A percentile compares a stretch with the other conserved stretches of the same genome.
Conservation (phyloP, 805 yeast species). For the Ogataea salicorniae region DNA sequence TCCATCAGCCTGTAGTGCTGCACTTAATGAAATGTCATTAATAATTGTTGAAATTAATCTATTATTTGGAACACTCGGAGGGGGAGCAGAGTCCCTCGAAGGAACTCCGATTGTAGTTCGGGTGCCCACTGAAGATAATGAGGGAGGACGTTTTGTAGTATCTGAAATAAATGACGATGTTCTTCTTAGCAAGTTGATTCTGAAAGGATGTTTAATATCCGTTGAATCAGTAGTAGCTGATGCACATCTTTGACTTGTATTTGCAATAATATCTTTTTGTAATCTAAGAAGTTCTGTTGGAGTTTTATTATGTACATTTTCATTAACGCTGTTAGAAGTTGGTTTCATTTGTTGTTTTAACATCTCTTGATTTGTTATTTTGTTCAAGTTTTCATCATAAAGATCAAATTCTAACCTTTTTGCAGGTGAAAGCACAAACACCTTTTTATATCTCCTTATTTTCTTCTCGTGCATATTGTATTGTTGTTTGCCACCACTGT, state of each 20-base stretch:
- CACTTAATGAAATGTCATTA: conserved; percentile 34
- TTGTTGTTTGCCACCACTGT: background rate
- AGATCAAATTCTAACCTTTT: background rate
- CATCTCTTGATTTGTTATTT: no score
- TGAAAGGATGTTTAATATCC: background rate
- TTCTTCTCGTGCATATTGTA: no score
- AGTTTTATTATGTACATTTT: no score
- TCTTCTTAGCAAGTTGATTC: background rate
- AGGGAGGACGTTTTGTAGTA: no score
- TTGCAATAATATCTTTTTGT: no score
- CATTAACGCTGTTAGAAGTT: no score
- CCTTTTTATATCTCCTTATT: background rate
- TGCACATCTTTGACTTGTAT: no score
- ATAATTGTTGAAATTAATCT: conserved; percentile 28
- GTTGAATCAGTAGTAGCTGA: background rate
- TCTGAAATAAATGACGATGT: background rate
- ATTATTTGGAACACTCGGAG: no score
- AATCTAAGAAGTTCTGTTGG: no score
- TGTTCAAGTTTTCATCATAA: no score
- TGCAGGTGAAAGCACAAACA: conserved; percentile 1
- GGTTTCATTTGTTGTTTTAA: no score
- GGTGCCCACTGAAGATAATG: no score
- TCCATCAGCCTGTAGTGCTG: conserved; percentile 35
- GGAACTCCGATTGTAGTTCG: background rate
- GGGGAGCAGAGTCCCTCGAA: background rate